Percentiles rank a stretch among this genome's conserved stretches.
Evolutionary conservation across 257 asterid species (phyloP).

Genomic region (Cinchona pubescens): DNA sequence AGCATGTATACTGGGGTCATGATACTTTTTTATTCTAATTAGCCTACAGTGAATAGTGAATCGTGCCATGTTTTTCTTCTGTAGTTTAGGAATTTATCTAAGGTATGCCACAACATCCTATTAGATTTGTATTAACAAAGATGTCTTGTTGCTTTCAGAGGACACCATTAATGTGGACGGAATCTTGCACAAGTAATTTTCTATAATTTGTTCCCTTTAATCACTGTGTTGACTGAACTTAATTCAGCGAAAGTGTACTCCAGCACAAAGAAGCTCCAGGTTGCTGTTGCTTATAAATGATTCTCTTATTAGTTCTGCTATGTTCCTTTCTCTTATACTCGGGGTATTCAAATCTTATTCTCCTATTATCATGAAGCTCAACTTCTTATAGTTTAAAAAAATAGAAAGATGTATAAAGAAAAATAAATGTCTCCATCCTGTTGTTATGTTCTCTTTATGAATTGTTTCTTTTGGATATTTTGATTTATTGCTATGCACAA

Average conservation of each 20-base stretch:
- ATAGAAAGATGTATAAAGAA: neutral
- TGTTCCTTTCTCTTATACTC: neutral
- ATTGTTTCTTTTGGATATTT: neutral
- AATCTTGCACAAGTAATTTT: constrained; percentile 64
- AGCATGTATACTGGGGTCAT: neutral
- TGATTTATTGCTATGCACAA: neutral
- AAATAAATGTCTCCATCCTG: neutral
- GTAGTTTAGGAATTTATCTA: neutral
- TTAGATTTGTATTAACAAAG: neutral
- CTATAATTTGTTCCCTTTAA: constrained; percentile 72
- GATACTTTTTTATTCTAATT: neutral
- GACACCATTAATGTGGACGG: constrained; percentile 21
- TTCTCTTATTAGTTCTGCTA: constrained; percentile 14
- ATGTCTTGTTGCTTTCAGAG: constrained; percentile 39
- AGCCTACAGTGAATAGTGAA: neutral
- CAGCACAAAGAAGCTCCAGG: constrained; percentile 70
- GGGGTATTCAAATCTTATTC: neutral
- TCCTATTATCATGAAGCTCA: neutral
- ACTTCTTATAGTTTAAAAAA: neutral
- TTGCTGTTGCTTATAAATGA: constrained; percentile 24
- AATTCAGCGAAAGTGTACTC: constrained; percentile 85
- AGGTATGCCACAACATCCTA: neutral
- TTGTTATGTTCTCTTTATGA: neutral
- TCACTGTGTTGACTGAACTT: constrained; percentile 71
- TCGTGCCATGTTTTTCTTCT: neutral